Base-by-base conservation (phyloP, 768 basidiomycete species). In the Mycena floridula region DNA sequence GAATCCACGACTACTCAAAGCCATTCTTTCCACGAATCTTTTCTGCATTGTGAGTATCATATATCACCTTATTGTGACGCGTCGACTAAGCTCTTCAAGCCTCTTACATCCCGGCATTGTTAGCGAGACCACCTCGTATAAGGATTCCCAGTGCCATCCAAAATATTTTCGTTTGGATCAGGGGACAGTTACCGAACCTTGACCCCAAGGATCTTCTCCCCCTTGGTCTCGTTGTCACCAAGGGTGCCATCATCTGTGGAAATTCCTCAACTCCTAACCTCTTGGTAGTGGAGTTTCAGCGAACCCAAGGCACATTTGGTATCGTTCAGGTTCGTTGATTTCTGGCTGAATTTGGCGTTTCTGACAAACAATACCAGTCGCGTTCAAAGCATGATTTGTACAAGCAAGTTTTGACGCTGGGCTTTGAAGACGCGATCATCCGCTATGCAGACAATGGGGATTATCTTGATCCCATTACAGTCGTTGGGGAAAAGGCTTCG, bases 191-290 rank as follows among this genome's bases (percentile, higher is more conserved):
- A 44, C 89, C 88, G 2, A 77, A 70, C 47, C 66, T 90, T 25
- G 83, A 90, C 54, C 77, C 85, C 15, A 85, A 85, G 52, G 89
- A 93, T 56, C 64, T 93, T n/a, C 66, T 97, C 6, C 95, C 95
- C 2, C 60, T 96, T 46, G 88, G 90, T 21, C 72, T 97, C 43
- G 77, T 81, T 48, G 70, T 85, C n/a, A 67, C 70, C 25, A 89
- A 83, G 42, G 89, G 89, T 21, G 86, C 86, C 15, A 79, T 98
- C 38, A 77, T 87, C 16, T 74, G 84, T 16, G 95, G 95, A 9
- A 97, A 94, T 64, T 65, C 77, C 18, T 89, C 94, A 0, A 96
- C 91, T 0, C 85, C 87, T 0, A 84, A 71, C 54, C 66, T 96
- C 5, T 72, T 95, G 30, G 81, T 96, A 21, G 78, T 80, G 0